Percentiles rank a stretch among this genome's conserved stretches.
Evolutionary conservation across 306 rosid genomes (phyloP).

Genomic region (Abrus precatorius): DNA sequence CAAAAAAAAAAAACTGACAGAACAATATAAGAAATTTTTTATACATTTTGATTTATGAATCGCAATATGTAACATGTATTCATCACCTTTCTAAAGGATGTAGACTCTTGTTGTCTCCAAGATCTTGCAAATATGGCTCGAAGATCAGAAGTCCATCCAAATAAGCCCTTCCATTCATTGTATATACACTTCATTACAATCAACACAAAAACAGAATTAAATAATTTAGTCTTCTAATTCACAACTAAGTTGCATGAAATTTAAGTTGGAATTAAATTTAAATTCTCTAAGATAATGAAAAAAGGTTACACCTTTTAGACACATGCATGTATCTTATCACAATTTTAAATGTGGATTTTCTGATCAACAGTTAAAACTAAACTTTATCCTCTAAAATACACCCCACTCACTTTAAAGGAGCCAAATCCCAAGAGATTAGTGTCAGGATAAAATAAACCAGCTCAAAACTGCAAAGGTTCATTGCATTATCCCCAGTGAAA

Average conservation of each 20-base stretch:
- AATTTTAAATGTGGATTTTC: not conserved
- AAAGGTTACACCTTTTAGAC: not conserved
- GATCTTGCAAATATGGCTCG: slow-evolving; percentile 71
- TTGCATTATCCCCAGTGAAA: not conserved
- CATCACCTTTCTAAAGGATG: slow-evolving; percentile 69
- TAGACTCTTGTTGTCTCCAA: slow-evolving; percentile 72
- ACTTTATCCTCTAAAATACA: not conserved
- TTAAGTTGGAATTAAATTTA: slow-evolving; percentile 28
- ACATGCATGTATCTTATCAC: not conserved
- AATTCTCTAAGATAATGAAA: slow-evolving; percentile 2
- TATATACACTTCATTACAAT: slow-evolving; percentile 72
- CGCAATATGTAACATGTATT: slow-evolving; percentile 19
- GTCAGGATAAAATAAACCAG: slow-evolving; percentile 21
- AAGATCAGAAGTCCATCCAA: slow-evolving; percentile 90
- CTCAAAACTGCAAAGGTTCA: not conserved
- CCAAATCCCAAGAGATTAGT: not conserved
- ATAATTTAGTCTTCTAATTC: slow-evolving; percentile 11
- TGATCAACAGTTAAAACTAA: too few species aligned
- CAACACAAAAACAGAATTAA: not conserved
- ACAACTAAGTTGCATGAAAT: slow-evolving; percentile 18
- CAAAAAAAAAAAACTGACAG: slow-evolving; percentile 12
- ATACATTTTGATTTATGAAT: not conserved
- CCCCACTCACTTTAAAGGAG: not conserved
- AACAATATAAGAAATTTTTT: slow-evolving; percentile 4
- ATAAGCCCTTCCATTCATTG: slow-evolving; percentile 85